Conservation (phyloP, 306 rosid genomes). For the Cicer arietinum region DNA sequence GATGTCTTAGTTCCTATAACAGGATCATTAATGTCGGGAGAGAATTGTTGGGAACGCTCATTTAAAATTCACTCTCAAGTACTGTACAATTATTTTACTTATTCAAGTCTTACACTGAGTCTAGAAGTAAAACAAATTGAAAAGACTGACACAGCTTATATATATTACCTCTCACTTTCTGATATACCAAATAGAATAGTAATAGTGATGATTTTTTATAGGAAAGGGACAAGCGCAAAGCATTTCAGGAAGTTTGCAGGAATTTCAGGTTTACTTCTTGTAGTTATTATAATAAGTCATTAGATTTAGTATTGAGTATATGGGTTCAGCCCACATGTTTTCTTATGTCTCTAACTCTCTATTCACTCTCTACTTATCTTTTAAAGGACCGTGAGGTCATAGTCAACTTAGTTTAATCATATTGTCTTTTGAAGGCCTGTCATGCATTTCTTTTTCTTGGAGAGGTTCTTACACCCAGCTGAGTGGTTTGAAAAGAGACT, state of each 20-base stretch:
- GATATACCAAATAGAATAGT: constrained; percentile 9
- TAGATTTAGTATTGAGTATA: neutral
- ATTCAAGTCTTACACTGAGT: constrained; percentile 17
- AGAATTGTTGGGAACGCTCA: neutral
- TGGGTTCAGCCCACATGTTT: neutral
- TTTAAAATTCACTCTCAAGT: constrained; percentile 28
- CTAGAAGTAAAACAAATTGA: constrained; percentile 16
- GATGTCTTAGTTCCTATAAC: constrained; percentile 17
- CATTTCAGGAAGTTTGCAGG: constrained; percentile 74
- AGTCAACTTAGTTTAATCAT: constrained; percentile 33
- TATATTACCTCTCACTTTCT: constrained; percentile 25
- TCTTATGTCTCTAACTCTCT: neutral
- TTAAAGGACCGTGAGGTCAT: constrained; percentile 5
- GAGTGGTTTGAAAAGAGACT: constrained; percentile 98
- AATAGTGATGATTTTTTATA: constrained; percentile 44
- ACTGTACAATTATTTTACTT: constrained; percentile 4
- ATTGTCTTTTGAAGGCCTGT: constrained; percentile 73
- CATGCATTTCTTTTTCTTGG: constrained; percentile 96
- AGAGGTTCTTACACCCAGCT: constrained; percentile 87
- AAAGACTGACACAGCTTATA: constrained; percentile 17
- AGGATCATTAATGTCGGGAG: neutral
- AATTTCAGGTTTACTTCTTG: constrained; percentile 45
- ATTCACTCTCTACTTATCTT: neutral
- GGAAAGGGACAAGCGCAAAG: constrained; percentile 96
- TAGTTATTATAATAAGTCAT: neutral